phyloP scores from a whole-genome alignment of 2,329 filamentous ascomycete genomes.

The Apiospora arundinis region DNA sequence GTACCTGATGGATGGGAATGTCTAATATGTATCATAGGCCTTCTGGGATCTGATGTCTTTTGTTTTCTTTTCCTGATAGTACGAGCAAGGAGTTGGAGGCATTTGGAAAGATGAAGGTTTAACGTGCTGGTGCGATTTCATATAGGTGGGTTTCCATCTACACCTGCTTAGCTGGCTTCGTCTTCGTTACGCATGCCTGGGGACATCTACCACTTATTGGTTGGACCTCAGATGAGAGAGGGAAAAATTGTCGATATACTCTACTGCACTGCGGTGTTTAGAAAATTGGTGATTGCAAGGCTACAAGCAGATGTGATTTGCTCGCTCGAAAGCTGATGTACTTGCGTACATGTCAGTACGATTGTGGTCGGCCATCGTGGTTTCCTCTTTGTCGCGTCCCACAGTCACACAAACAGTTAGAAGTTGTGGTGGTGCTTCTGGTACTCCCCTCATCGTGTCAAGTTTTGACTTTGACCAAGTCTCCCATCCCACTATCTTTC shows the following conservation, averaged over 20 bases:
- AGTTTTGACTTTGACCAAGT: neutral
- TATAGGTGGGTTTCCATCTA: neutral
- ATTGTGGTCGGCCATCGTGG: neutral
- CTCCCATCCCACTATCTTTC: neutral
- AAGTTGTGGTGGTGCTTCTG: neutral
- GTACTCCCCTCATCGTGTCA: neutral
- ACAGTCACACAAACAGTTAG: neutral
- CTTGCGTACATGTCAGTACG: neutral
- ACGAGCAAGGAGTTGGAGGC: conserved; percentile 17
- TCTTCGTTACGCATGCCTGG: neutral
- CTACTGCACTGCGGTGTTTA: no score
- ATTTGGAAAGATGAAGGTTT: conserved; percentile 11
- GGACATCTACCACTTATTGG: neutral
- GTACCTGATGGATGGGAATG: neutral
- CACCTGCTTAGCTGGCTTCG: neutral
- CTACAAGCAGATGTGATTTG: neutral
- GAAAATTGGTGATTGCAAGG: neutral
- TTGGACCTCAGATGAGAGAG: neutral
- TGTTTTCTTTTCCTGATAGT: neutral
- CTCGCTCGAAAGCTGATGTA: neutral
- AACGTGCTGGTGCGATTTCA: conserved; percentile 5
- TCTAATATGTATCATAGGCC: conserved; percentile 13
- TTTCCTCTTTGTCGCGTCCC: neutral
- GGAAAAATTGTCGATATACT: neutral
- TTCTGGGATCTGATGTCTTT: neutral